Evolutionary conservation across 345 rosid genomes (phyloP).

Genomic region (Eucalyptus marginata): DNA sequence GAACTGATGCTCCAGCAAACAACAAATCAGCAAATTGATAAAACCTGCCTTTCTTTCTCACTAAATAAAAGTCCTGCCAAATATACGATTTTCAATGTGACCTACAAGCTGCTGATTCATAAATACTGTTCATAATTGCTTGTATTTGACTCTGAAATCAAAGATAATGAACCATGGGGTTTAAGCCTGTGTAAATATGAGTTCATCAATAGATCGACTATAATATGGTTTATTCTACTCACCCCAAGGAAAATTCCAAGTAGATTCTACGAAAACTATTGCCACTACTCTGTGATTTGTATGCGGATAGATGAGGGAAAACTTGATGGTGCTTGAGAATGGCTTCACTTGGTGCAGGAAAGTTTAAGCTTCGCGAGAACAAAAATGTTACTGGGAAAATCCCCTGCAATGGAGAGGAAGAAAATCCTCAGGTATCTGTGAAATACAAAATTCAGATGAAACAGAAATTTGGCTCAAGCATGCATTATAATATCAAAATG

Average conservation of each 20-base stretch:
- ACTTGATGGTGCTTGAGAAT: conserved; percentile 27
- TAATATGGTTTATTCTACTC: conserved; percentile 1
- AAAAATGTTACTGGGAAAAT: conserved; percentile 63
- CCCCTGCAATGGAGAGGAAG: conserved; percentile 24
- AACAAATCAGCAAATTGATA: background rate
- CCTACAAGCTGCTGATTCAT: background rate
- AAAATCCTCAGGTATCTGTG: background rate
- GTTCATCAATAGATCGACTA: background rate
- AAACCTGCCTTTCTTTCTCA: background rate
- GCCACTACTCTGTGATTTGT: conserved; percentile 19
- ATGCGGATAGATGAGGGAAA: conserved; percentile 47
- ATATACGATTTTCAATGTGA: background rate
- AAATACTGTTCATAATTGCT: background rate
- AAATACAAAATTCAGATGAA: background rate
- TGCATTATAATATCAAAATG: background rate
- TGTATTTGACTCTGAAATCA: background rate
- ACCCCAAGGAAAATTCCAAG: conserved; percentile 92
- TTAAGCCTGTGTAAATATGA: background rate
- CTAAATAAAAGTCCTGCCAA: background rate
- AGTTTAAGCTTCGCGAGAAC: conserved; percentile 62
- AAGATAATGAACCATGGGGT: background rate
- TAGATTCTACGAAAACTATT: conserved; percentile 67
- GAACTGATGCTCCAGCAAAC: background rate
- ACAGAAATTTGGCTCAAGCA: background rate
- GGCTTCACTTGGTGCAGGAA: conserved; percentile 54